Evolutionary conservation across 108 stramenopile species (phyloP), one percentile per base, ranked within the genome.

Genomic region (Nannochloropsis oceanica): DNA sequence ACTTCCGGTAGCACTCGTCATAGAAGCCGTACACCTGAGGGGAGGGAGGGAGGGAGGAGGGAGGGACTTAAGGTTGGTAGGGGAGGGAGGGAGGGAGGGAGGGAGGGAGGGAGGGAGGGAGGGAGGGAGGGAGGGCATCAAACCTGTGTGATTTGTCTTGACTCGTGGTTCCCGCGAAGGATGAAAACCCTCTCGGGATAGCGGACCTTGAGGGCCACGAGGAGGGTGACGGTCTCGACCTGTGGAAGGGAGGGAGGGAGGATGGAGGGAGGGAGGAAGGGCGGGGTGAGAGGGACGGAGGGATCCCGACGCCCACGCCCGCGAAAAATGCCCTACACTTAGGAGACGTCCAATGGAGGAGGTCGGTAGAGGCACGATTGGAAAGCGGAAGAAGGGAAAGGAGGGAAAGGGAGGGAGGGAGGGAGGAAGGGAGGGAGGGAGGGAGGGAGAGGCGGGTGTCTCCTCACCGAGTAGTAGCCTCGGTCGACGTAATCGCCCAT

Each of bases 21-120:
- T 96, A 98, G 85, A 98, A 98, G 25, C 97, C 97, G 86, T 98
- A 98, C 8, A 98, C 97, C 90, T 97, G 97, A 7, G 95, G 96
- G 81, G 81, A 42, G 12, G 20, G 81, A 20, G 25, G 24, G 13
- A 80, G 24, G 87, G 97, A 98, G 90, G 96, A 97, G n/a, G 83
- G 83, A 44, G 83, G 84, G 11, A 87, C 87, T 80, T 87, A 83
- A 42, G 25, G 18, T 18, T 25, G 25, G 24, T 25, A 81, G 13
- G n/a, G 25, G 80, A 81, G 80, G 12, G 43, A 25, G 43, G 43
- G 14, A 50, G 25, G 18, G 27, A 18, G 44, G 46, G 46, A 50
- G 46, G 46, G 46, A 50, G 46, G 14, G 14, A 50, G 46, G 14
- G 12, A 14, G 46, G 12, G 13, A 14, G 46, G 12, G 13, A 14